Evolutionary conservation across 495 filamentous ascomycete genomes (phyloP).

Genomic region (Penicillium cataractarum): DNA sequence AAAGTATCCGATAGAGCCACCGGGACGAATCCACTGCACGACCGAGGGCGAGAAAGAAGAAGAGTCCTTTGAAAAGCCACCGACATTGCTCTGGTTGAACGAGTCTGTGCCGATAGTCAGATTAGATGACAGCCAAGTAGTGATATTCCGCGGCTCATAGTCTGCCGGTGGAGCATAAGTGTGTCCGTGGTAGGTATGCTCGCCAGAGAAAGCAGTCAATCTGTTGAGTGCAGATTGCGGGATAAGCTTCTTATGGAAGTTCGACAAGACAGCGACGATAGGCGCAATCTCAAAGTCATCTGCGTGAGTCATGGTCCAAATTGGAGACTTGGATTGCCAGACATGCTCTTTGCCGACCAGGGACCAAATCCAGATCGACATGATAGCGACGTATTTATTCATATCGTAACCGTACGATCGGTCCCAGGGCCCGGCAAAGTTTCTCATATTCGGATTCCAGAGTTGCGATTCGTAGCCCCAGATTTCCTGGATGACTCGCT

Average conservation of each 20-base stretch:
- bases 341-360: slow-evolving; percentile 36
- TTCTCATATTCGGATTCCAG: slow-evolving; percentile 42
- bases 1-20: not conserved
- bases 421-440: slow-evolving; percentile 49
- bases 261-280: slow-evolving; percentile 36
- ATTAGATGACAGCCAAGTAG: slow-evolving; percentile 41
- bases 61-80: slow-evolving; percentile 37
- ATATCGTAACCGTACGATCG: slow-evolving; percentile 49
- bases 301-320: slow-evolving; percentile 37
- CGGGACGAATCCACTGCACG: slow-evolving; percentile 36
- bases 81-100: slow-evolving; percentile 40
- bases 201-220: slow-evolving; percentile 38
- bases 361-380: slow-evolving; percentile 42
- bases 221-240: slow-evolving; percentile 15
- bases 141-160: slow-evolving; percentile 42
- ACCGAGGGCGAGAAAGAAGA: slow-evolving; percentile 43
- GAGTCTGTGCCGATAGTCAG: slow-evolving; percentile 45
- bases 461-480: slow-evolving; percentile 38
- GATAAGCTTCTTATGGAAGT: slow-evolving; percentile 30
- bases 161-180: slow-evolving; percentile 46
- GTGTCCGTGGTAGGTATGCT: slow-evolving; percentile 37
- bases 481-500: slow-evolving; percentile 32
- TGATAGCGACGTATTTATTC: slow-evolving; percentile 43
- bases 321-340: slow-evolving; percentile 22
- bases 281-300: slow-evolving; percentile 45